These are phyloP conservation scores for Penicillium soppii DNA, from an alignment of 495 filamentous ascomycete species.

Conservation along the genomic window DNA sequence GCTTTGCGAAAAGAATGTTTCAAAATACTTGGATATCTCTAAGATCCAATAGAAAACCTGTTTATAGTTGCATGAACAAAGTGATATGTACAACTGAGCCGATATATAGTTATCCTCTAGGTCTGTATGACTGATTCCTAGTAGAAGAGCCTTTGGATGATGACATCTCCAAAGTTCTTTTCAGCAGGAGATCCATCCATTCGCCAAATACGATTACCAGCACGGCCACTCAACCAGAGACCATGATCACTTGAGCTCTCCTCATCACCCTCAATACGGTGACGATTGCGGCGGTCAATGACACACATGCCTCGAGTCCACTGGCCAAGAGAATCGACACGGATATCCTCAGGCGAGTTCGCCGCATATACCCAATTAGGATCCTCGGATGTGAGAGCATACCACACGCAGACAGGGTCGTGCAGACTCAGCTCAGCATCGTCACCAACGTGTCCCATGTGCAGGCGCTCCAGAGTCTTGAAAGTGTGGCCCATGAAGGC, in stretches of 20 bases:
- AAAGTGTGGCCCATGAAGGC: slow-evolving; percentile 79
- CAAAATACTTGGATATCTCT: background rate
- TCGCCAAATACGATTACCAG: slow-evolving; percentile 75
- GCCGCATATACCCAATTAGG: slow-evolving; percentile 42
- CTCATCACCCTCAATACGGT: slow-evolving; percentile 56
- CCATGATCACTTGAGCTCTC: slow-evolving; percentile 64
- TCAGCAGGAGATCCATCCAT: slow-evolving; percentile 54
- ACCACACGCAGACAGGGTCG: slow-evolving; percentile 88
- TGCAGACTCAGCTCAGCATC: slow-evolving; percentile 70
- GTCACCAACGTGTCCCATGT: slow-evolving; percentile 52
- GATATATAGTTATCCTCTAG: no score
- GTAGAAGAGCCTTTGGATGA: slow-evolving; percentile 46
- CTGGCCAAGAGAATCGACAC: slow-evolving; percentile 84
- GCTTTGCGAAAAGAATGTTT: background rate
- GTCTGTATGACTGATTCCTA: no score
- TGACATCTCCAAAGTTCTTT: slow-evolving; percentile 38
- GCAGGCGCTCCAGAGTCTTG: slow-evolving; percentile 63
- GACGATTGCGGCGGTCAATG: slow-evolving; percentile 66
- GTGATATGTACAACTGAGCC: no score
- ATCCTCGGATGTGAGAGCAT: slow-evolving; percentile 61
- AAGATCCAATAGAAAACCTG: background rate
- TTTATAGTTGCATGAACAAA: no score
- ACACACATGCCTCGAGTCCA: slow-evolving; percentile 94
- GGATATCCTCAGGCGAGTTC: slow-evolving; percentile 62
- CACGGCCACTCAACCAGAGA: slow-evolving; percentile 66